Evolutionary conservation across 2,329 filamentous ascomycete genomes (phyloP), one percentile per base, ranked within the genome.

Genomic region (Epichloe gansuensis): DNA sequence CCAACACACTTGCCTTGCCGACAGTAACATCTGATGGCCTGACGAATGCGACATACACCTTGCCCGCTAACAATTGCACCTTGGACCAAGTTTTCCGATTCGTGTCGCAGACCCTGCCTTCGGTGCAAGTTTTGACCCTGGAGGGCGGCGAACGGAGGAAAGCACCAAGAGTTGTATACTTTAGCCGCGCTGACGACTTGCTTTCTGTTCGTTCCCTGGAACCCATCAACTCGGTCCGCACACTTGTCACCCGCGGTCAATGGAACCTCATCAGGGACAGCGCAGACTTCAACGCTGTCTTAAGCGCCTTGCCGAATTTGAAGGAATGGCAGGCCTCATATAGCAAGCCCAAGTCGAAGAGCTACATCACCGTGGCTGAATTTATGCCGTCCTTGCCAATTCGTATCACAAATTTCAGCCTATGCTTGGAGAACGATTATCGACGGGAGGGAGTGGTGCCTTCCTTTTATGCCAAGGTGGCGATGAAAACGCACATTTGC

Each of bases 101-200:
- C 54, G 73, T 88, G 17, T 69, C 73, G 48, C 70, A 69, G 31
- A 74, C 75, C 11, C 80, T 87, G 42, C 77, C 81, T 0, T 73
- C 80, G 51, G 78, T 79, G 1, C 77, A 76, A 56, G 80, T 88
- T 39, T 69, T 90, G 61, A 89, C 85, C 0, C 71, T 89, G 15
- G 85, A 89, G 65, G 86, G 85, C n/a, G 85, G 86, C 4, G 83
- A 89, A 63, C 79, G 85, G 57, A 86, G 85, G 63, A 88, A 87
- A 65, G 82, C 85, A 3, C 85, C 85, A 5, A 81, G 82, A 65
- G 82, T 89, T 9, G 56, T 62, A 7, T 66, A 70, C 51, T 69
- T 68, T 48, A 35, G 37, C 34, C 51, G 39, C 23, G 25, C 34
- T 15, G 55, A 62, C 23, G 59, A 59, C 23, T 57, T 57, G 31